Evolutionary conservation across 2,329 filamentous ascomycete genomes (phyloP), one percentile per base, ranked within the genome.

Genomic region (Tolypocladium cylindrosporum): DNA sequence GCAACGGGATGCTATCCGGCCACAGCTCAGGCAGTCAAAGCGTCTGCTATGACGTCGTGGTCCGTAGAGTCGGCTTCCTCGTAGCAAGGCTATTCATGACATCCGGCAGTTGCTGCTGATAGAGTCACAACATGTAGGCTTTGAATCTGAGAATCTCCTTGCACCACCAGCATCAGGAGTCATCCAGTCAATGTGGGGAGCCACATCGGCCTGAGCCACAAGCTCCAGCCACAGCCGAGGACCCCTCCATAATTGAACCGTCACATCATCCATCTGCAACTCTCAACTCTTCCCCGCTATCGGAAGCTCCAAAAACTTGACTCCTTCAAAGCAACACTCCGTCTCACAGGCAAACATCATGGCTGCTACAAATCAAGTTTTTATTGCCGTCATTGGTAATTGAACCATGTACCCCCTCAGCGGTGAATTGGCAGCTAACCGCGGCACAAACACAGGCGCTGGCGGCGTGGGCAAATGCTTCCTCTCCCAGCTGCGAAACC

Each of bases 401-500:
- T 61, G n/a, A 13, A 21, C 31, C 31, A 7, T 34, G 10, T 13
- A 21, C 4, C 11, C 31, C 13, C 19, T 14, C 19, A 8, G 3
- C 31, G 10, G 4, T n/a, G 31, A 9, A 37, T 52, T 37, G 31
- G n/a, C 19, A 42, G 41, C 61, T 67, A 62, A 69, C 54, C 21
- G 31, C 21, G 55, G 40, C 5, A n/a, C 48, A 43, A 24, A 58
- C 16, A 65, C 68, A 95, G 92, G 94, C 69, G 89, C 89, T 66
- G 94, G 94, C 65, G 93, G 93, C 63, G 94, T 97, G 61, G 94
- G 94, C 68, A 92, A 92, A 74, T 85, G 85, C 75, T 97, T 97
- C 79, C 84, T 97, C 62, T 79, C 80, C 64, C 94, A 97, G 75
- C 85, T 97, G 59, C 79, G 87, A 63, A 71, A 77, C 60, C 82